Evolutionary conservation across 2,329 filamentous ascomycete species (phyloP), one percentile per base, ranked within the genome.

Genomic region (Alternaria sp.): DNA sequence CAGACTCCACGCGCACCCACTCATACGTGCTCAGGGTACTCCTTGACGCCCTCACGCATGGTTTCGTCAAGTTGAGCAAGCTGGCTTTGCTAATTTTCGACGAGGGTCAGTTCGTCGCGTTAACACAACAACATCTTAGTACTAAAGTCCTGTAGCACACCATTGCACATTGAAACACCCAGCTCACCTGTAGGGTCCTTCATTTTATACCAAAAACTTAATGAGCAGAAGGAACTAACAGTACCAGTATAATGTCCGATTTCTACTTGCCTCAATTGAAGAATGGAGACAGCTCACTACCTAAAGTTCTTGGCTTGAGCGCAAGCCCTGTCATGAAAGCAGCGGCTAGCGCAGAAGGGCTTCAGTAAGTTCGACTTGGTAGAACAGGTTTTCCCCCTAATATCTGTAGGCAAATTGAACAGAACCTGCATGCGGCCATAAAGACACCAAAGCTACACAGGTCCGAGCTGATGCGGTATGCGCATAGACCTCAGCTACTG

Each of bases 21-120:
- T 49, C 2, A 49, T 7, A 8, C 20, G 5, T 14, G 32, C 16
- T 7, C 32, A 49, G 46, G 22, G 85, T 96, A 1, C 82, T 96
- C 12, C 80, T 87, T 3, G 91, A 96, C 76, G 92, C 91, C 3
- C 81, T 96, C 41, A 81, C 79, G 1, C 91, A 95, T 78, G 91
- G 85, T 0, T 96, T 96, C 73, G 85, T 96, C 2, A 82, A 75
- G 2, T 85, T 96, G 69, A 73, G 81, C 0, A 81, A 81, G 3
- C 77, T 96, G 22, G 83, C 89, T 5, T 81, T 97, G 5, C 79
- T 96, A 16, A 85, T 96, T 0, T 91, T 96, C 68, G 93, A 97
- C 71, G 93, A 97, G 87, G 91, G 91, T 68, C 41, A 18, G 55
- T 22, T 6, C n/a, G n/a, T 24, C 12, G n/a, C 14, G n/a, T 16